phyloP scores from a whole-genome alignment of 345 rosid species.

The Garcia nutans region DNA sequence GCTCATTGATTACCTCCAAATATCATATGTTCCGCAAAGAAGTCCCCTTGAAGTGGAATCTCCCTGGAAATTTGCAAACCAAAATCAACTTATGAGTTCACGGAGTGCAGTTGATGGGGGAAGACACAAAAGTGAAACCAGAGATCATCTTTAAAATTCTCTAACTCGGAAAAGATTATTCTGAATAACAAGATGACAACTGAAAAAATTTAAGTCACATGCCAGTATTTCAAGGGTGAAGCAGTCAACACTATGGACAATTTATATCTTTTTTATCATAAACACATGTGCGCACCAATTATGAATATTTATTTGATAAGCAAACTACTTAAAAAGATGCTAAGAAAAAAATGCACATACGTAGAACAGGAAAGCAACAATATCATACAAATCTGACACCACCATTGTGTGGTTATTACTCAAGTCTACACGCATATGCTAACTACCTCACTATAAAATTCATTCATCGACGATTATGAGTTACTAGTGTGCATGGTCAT shows the following conservation, averaged over 20 bases:
- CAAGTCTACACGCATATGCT: background rate
- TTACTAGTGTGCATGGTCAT: background rate
- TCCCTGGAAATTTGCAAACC: conserved; percentile 57
- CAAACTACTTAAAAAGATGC: background rate
- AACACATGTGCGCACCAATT: background rate
- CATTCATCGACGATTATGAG: background rate
- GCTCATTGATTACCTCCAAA: conserved; percentile 63
- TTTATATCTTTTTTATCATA: background rate
- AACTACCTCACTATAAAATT: background rate
- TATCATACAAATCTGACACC: background rate
- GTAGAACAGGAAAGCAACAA: background rate
- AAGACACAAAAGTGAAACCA: background rate
- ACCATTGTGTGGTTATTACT: background rate
- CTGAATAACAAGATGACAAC: background rate
- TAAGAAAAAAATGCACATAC: background rate
- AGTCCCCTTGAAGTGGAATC: conserved; percentile 95
- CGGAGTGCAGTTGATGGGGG: background rate
- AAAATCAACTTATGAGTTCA: background rate
- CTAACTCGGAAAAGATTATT: background rate
- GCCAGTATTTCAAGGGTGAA: background rate
- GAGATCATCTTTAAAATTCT: background rate
- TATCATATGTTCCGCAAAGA: conserved; percentile 94
- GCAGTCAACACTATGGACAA: background rate
- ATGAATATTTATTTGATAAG: background rate
- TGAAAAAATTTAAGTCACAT: background rate